A percentile compares a stretch with the other conserved stretches of the same genome.
Evolutionary conservation across 148 eudicot species (phyloP).

Genomic region (Gaultheria prostrata): DNA sequence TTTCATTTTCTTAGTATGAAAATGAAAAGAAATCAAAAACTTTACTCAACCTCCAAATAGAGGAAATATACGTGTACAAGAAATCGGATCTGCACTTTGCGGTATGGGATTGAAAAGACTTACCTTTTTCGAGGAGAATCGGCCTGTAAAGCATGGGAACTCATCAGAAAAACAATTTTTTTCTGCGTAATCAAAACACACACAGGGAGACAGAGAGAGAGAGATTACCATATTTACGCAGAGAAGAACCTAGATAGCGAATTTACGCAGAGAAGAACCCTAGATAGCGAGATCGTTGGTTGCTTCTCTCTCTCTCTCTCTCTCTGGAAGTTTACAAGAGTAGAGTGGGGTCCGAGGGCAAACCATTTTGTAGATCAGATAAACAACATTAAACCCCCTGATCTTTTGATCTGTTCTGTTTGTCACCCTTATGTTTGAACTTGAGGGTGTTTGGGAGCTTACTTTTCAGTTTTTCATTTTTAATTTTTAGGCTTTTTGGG

Average conservation of each 20-base stretch:
- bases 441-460: too few species aligned
- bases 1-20: not conserved
- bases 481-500: too few species aligned
- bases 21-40: not conserved
- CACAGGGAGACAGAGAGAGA: not conserved
- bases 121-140: constrained; percentile 77
- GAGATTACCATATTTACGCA: constrained; percentile 15
- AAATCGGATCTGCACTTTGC: not conserved
- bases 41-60: not conserved
- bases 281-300: not conserved
- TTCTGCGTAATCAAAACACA: not conserved
- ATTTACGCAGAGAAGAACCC: constrained; percentile 11
- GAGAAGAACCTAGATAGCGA: constrained; percentile 13
- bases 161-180: not conserved
- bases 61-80: not conserved
- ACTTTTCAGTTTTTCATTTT: too few species aligned
- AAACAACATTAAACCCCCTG: not conserved
- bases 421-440: not conserved
- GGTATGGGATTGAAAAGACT: not conserved
- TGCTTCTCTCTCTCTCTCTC: too few species aligned
- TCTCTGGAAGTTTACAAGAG: not conserved
- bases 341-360: not conserved
- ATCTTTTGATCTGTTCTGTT: not conserved
- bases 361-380: not conserved
- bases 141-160: constrained; percentile 47